phyloP scores from a whole-genome alignment of 2,329 filamentous ascomycete genomes.

The Trichophyton rubrum region DNA sequence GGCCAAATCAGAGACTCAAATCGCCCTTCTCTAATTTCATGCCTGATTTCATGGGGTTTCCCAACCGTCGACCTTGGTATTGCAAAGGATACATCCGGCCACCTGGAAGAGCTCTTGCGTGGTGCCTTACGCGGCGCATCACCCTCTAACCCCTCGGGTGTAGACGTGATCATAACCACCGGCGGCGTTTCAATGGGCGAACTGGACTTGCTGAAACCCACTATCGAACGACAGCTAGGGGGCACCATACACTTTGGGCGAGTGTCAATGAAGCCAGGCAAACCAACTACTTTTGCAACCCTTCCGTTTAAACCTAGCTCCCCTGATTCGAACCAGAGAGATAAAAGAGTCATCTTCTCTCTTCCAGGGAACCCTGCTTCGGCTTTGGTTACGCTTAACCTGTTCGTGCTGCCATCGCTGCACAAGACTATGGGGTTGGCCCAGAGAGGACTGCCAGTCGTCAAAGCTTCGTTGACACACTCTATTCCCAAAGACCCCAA shows the following conservation, averaged over 20 bases:
- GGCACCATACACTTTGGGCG: slow-evolving; percentile 94
- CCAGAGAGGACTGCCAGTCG: slow-evolving; percentile 52
- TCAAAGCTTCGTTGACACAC: slow-evolving; percentile 59
- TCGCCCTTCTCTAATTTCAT: slow-evolving; percentile 71
- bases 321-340: slow-evolving; percentile 39
- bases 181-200: slow-evolving; percentile 98
- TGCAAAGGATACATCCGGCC: slow-evolving; percentile 44
- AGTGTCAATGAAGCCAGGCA: slow-evolving; percentile 95
- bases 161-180: slow-evolving; percentile 78
- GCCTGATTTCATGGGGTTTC: slow-evolving; percentile 61
- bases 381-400: slow-evolving; percentile 81
- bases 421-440: slow-evolving; percentile 60
- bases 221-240: slow-evolving; percentile 76
- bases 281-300: slow-evolving; percentile 93
- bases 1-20: slow-evolving; percentile 94
- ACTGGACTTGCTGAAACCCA: slow-evolving; percentile 89
- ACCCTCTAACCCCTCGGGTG: slow-evolving; percentile 28
- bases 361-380: slow-evolving; percentile 90
- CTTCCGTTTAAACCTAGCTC: slow-evolving; percentile 48
- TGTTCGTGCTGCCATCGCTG: slow-evolving; percentile 82
- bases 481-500: slow-evolving; percentile 61
- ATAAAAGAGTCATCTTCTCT: slow-evolving; percentile 66
- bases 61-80: slow-evolving; percentile 77
- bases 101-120: slow-evolving; percentile 65
- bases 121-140: slow-evolving; percentile 49